Evolutionary conservation across 805 yeast species (phyloP).

Genomic region (Metschnikowia henanensis): DNA sequence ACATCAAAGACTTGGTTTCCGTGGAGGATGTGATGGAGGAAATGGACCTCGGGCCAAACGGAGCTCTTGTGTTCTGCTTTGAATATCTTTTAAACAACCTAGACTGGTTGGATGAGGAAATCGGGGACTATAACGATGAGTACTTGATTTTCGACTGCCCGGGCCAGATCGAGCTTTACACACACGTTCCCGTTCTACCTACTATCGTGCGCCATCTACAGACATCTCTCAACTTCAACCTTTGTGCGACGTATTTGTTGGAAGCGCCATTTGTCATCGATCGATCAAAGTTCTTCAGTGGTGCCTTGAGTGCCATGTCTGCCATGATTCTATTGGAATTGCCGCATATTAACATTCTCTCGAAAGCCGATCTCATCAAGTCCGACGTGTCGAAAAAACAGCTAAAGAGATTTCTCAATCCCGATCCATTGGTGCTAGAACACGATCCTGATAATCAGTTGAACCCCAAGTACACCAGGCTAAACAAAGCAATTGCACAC

Average conservation of each 20-base stretch:
- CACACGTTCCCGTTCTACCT: slow-evolving; percentile 93
- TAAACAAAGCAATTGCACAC: slow-evolving; percentile 82
- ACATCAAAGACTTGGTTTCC: slow-evolving; percentile 86
- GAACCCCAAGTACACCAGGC: slow-evolving; percentile 61
- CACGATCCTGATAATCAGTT: slow-evolving; percentile 16
- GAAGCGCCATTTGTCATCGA: slow-evolving; percentile 96
- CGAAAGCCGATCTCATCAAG: slow-evolving; percentile 84
- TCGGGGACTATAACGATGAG: slow-evolving; percentile 95
- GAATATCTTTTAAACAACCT: slow-evolving; percentile 85
- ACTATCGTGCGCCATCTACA: slow-evolving; percentile 83
- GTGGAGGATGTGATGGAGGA: slow-evolving; percentile 96
- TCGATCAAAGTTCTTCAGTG: slow-evolving; percentile 88
- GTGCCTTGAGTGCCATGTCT: slow-evolving; percentile 95
- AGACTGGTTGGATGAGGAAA: slow-evolving; percentile 97
- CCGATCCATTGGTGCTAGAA: slow-evolving; percentile 78
- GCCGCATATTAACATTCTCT: slow-evolving; percentile 90
- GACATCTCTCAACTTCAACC: slow-evolving; percentile 73
- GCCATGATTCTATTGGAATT: slow-evolving; percentile 95
- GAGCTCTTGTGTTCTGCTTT: slow-evolving; percentile 90
- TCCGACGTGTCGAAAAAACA: slow-evolving; percentile 75
- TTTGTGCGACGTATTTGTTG: slow-evolving; percentile 89
- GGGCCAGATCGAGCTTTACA: slow-evolving; percentile 93
- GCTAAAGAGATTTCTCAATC: slow-evolving; percentile 81
- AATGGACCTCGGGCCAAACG: slow-evolving; percentile 90
- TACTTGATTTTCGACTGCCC: slow-evolving; percentile 95